Evolutionary conservation across 495 filamentous ascomycete genomes (phyloP), one percentile per base, ranked within the genome.

Genomic region (Talaromyces stipitatus): DNA sequence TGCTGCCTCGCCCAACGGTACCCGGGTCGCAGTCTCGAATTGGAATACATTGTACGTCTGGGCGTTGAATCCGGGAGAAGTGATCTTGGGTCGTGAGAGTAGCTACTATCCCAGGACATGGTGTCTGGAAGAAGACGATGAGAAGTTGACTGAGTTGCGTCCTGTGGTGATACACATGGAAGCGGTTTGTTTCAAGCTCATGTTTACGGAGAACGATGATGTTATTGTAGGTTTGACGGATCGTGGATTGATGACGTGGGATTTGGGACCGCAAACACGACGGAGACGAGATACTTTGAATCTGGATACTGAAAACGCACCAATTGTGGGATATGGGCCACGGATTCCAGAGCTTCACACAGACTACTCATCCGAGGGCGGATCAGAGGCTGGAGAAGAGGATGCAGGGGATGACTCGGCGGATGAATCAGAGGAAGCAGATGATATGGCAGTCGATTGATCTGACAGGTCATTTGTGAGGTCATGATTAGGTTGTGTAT

Each of bases 21-120:
- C 69, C 29, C 67, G 76, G 1, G 64, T 81, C 45, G 77, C 76
- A 14, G 64, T 74, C 14, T 71, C 71, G 5, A 72, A 72, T 29
- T 81, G 78, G 78, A 72, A 73, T 55, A 66, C 65, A 1, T 30
- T 81, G 11, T 70, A 73, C 18, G 54, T 81, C 28, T 81, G 78
- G 78, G 64, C 72, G 2, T 18, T 79, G 53, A 64, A 74, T 28
- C 77, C 77, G 3, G 56, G 54, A 16, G 60, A 64, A 47, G 50
- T 79, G n/a, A 64, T 72, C 14, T 58, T 64, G 14, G 54, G 60
- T 29, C 64, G 70, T 30, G 26, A 51, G 11, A 59, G 52, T n/a
- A 57, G 50, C 14, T 72, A 66, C 32, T 77, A 76, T 55, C 71
- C 65, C 7, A 36, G 62, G 0, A 65, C 64, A 8, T 72, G 60